Base-by-base conservation (phyloP, 1,284 basidiomycete species). In the Puccinia hordei region DNA sequence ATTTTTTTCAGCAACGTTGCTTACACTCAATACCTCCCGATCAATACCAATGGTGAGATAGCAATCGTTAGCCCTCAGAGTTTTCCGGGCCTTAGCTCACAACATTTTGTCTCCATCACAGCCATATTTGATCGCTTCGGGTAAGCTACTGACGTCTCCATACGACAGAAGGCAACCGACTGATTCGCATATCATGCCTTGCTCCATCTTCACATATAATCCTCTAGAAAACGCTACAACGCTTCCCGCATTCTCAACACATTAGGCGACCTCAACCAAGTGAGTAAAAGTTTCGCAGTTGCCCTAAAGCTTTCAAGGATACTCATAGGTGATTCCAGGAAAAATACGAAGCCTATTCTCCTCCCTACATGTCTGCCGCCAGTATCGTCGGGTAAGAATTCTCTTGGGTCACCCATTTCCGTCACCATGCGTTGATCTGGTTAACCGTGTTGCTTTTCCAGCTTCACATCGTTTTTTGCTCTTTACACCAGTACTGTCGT, bases 401-500 rank as follows among this genome's bases (percentile, higher is more conserved):
- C 17, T 6, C 51, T 17, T 46, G 5, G 22, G n/a, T 77, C 73
- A 33, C 68, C 74, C 17, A 72, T 77, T 90, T 5, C 57, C 5
- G 13, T 19, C 41, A 59, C 1, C 35, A 72, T 57, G 27, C 24
- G 65, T 15, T 30, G 9, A 10, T 9, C 13, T 73, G 30, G 86
- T 81, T 85, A 84, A 38, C 13, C 0, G 85, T 81, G 81, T 84
- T 85, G 82, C 77, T 82, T 15, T 84, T 85, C 17, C 84, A n/a
- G 84, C 84, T 86, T 85, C 83, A 83, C 84, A 57, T 81, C 77
- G 30, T 86, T 84, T 82, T 86, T 86, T 74, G 85, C 84, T 9
- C 79, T 83, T 12, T 86, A 86, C 73, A 81, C 90, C 55, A 84
- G 85, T 10, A 85, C 86, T 6, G 71, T 88, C 30, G 82, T 84